Evolutionary conservation across 1,139 yeast genomes (phyloP), one percentile per base, ranked within the genome.

Genomic region (Nadsonia starkeyi-henricii): DNA sequence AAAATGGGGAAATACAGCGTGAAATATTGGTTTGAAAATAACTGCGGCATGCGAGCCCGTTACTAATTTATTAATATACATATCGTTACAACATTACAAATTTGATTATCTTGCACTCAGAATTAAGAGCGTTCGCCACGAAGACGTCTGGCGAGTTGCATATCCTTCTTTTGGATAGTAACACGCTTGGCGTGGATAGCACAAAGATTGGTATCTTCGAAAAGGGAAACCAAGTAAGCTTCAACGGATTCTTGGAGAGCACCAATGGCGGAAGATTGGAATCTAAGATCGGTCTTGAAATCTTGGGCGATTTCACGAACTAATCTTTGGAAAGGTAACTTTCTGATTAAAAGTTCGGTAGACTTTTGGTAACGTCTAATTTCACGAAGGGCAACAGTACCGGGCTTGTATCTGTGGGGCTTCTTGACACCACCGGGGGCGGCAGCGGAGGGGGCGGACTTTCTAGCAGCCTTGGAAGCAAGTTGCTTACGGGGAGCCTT

Each of bases 341-440:
- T 88, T 81, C 97, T 86, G 74, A 89, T 88, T 71, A 89, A 80
- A 54, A 89, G 78, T 74, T 89, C 97, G 66, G 96, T 89, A 57
- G 96, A 85, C 75, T 89, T 89, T 78, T 89, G 96, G 81, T 89
- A 89, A 78, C 96, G 86, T 83, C 96, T 86, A 68, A 89, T 89
- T 78, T 89, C 97, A 84, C 96, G 89, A 70, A 89, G 84, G 64
- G 97, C 97, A 67, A 89, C 96, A 68, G 96, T 89, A 88, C 97
- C 97, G 72, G 97, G 97, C 91, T 88, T 89, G 78, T 88, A 89
- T 84, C 97, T 86, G 86, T 89, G 97, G 62, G 96, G 96, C 79
- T 89, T 89, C 89, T 89, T 89, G 70, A 89, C 96, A 81, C 96
- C 97, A 71, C 96, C 96, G 58, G 96, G 81, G 58, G 95, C 77